Evolutionary conservation across 257 asterid species (phyloP).

Genomic region (Capsicum baccatum): DNA sequence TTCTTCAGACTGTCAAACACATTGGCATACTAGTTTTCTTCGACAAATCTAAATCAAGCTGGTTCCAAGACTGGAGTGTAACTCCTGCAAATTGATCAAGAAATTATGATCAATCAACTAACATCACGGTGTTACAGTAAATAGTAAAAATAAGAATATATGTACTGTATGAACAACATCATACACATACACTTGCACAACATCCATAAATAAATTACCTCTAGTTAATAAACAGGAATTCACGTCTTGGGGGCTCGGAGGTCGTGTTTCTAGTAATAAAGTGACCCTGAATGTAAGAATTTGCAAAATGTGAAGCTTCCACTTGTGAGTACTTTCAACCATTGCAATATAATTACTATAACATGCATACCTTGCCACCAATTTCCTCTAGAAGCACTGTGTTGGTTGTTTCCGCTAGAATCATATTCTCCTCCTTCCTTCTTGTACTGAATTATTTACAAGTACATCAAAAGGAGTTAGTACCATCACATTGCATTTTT

Average conservation of each 20-base stretch:
- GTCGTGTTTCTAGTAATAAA: slow-evolving; percentile 45
- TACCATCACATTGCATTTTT: background rate
- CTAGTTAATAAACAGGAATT: slow-evolving; percentile 35
- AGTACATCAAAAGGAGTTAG: slow-evolving; percentile 7
- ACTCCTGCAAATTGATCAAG: slow-evolving; percentile 42
- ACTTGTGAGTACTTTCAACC: background rate
- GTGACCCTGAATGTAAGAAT: slow-evolving; percentile 50
- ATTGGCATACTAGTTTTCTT: slow-evolving; percentile 20
- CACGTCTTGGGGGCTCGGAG: slow-evolving; percentile 32
- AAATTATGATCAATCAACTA: background rate
- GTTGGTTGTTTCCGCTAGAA: slow-evolving; percentile 41
- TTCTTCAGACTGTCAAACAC: slow-evolving; percentile 36
- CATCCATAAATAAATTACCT: slow-evolving; percentile 36
- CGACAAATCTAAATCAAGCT: slow-evolving; percentile 22
- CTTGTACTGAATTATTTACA: slow-evolving; percentile 42
- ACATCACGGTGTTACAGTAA: background rate
- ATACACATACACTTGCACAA: background rate
- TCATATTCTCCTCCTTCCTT: slow-evolving; percentile 45
- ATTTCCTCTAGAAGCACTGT: slow-evolving; percentile 51
- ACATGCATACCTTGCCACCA: slow-evolving; percentile 62
- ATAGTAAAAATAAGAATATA: slow-evolving; percentile 4
- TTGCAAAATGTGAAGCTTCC: background rate
- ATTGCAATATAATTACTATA: background rate
- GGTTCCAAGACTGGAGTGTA: slow-evolving; percentile 34
- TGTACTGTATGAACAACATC: background rate